Base-by-base conservation (phyloP, 176 grass and related monocot species). In the Triticum urartu region DNA sequence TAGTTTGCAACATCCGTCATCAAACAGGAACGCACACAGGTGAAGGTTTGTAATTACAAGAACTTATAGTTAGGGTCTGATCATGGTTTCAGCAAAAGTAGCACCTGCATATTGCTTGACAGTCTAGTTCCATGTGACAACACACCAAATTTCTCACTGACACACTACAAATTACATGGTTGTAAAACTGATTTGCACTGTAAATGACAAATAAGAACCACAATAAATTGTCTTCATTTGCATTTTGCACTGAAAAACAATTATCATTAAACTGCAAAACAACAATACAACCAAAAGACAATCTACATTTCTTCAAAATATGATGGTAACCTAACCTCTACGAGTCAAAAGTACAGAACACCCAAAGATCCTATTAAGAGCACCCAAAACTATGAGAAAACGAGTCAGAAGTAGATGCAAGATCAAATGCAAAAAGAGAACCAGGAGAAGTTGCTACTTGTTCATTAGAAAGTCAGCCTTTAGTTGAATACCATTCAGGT, bases 11-110 rank as follows among this genome's bases (percentile, higher is more conserved):
- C 22, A 21, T n/a, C 79, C 0, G 47, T 32, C 22, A 83, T 9
- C 30, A 69, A 58, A 83, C 61, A 69, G 13, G 8, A 9, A 18
- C 26, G 59, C 35, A 9, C 61, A 13, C 64, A 24, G 43, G 54
- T 59, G 4, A 83, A 83, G 48, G 66, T 26, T 68, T 26, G 12
- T 15, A 39, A 71, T 26, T 39, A 40, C 52, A 36, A 78, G 8
- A 68, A n/a, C 45, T 68, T 50, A 14, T 26, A 2, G 7, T 66
- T 25, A 48, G 21, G 26, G 25, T 48, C 62, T 2, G 15, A 21
- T 54, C 48, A 70, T 56, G 21, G 30, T 36, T 81, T 69, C 65
- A 82, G 18, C 68, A 54, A 68, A 28, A 52, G 79, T 54, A 69
- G 20, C 43, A 50, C 80, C 65, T 81, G 40, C 9, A 70, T 70